Evolutionary conservation across 1,139 yeast species (phyloP), one percentile per base, ranked within the genome.

Genomic region (Saccharomycopsis hybrid): DNA sequence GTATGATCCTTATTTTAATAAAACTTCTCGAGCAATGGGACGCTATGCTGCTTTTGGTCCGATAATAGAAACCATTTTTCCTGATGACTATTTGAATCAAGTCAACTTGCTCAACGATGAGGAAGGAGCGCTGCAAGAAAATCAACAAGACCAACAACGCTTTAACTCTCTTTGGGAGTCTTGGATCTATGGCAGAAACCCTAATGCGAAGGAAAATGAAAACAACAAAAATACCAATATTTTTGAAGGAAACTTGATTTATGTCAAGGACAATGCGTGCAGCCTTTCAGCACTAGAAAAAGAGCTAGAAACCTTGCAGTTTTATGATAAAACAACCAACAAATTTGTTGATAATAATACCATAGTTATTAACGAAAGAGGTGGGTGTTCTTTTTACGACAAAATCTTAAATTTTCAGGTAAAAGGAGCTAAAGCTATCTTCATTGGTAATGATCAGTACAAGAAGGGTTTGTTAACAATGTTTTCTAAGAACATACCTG

Each of bases 11-110:
- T 29, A 32, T 35, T 24, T 35, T 18, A 51, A 51, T 43, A 44
- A 35, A 9, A 51, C 54, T 7, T 39, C 45, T 9, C 27, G 46
- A 5, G 46, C 44, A 2, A 41, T 52, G 9, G 55, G 54, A 1
- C 28, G 53, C 5, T 52, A 52, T 32, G 53, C 55, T 13, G 49
- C 51, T 13, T 52, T 52, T 47, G 54, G 55, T 7, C 53, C 55
- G 7, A 40, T 45, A 5, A 35, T 52, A 4, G 47, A 44, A 7
- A 32, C 33, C 9, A 36, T 18, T 4, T 51, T 24, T 40, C 44
- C 50, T 8, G 44, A 44, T 27, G 29, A 35, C n/a, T n/a, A 37
- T 28, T 9, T 24, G n/a, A n/a, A n/a, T n/a, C n/a, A n/a, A n/a
- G n/a, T n/a, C n/a, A n/a, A n/a, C n/a, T n/a, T n/a, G n/a, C n/a